These are phyloP conservation scores for Hypoxylon intermedium DNA, from an alignment of 495 filamentous ascomycete genomes.

Conservation along the genomic window DNA sequence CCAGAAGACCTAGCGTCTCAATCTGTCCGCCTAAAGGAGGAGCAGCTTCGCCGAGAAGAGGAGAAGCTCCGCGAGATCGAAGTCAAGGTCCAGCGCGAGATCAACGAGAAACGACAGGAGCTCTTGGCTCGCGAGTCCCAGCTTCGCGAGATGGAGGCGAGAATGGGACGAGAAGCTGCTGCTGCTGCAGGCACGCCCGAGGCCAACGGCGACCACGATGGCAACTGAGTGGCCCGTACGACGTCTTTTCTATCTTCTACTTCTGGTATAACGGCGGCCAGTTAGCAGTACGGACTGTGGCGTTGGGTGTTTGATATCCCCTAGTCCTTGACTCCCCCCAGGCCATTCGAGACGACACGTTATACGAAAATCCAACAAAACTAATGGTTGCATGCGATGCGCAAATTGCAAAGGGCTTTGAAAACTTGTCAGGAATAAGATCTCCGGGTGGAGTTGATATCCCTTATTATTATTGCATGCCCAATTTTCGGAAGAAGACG, in stretches of 20 bases:
- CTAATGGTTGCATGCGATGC: conserved; percentile 40
- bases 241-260: conserved; percentile 34
- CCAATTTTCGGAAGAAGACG: conserved; percentile 31
- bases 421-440: conserved; percentile 47
- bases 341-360: conserved; percentile 34
- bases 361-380: conserved; percentile 38
- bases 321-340: conserved; percentile 28
- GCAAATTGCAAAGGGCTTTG: conserved; percentile 37
- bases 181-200: conserved; percentile 50
- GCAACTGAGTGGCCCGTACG: conserved; percentile 40
- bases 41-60: conserved; percentile 97
- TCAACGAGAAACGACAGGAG: conserved; percentile 99
- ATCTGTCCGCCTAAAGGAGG: conserved; percentile 97
- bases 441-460: conserved; percentile 36
- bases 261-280: conserved; percentile 33
- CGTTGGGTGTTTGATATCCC: conserved; percentile 46
- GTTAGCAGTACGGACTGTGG: conserved; percentile 35
- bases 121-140: conserved; percentile 96
- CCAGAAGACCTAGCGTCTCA: conserved; percentile 96
- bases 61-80: conserved; percentile 99
- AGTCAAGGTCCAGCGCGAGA: conserved; percentile 98
- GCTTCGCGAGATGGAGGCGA: conserved; percentile 85
- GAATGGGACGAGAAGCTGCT: conserved; percentile 64
- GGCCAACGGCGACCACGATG: conserved; percentile 57
- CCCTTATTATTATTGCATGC: conserved; percentile 39